Percentiles rank a stretch among this genome's conserved stretches.
Conservation (phyloP, 2,329 filamentous ascomycete genomes). For the Ophiosphaerella korrae region DNA sequence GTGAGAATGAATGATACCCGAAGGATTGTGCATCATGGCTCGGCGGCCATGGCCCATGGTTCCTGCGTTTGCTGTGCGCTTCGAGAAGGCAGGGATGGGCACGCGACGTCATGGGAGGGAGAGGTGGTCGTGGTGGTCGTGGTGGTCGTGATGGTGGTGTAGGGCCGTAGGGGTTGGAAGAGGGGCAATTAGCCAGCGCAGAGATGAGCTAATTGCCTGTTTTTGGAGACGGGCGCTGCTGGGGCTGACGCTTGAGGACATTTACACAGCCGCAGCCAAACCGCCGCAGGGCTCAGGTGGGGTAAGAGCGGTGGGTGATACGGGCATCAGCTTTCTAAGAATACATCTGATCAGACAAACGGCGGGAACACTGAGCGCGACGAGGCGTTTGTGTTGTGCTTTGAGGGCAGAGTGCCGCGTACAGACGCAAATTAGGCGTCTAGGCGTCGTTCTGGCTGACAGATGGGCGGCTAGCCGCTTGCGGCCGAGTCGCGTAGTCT, state of each 20-base stretch:
- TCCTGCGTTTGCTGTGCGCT: conserved; percentile 4
- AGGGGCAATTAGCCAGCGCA: conserved; percentile 7
- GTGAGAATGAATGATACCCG: conserved; percentile 5
- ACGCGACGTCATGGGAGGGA: conserved; percentile 3
- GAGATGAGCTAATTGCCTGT: conserved; percentile 28
- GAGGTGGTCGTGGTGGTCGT: not conserved
- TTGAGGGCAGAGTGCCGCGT: not conserved
- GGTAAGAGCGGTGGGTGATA: conserved; percentile 31
- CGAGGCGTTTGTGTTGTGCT: too few species aligned
- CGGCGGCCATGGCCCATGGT: not conserved
- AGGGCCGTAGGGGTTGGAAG: conserved; percentile 5
- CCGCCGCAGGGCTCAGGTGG: conserved; percentile 25
- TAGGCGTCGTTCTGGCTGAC: too few species aligned
- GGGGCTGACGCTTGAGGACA: conserved; percentile 23
- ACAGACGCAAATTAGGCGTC: not conserved
- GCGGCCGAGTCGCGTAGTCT: not conserved
- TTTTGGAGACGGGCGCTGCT: conserved; percentile 32
- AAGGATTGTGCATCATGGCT: conserved; percentile 7
- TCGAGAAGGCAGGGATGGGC: conserved; percentile 4
- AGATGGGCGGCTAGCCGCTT: too few species aligned
- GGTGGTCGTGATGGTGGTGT: too few species aligned
- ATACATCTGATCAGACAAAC: conserved; percentile 22
- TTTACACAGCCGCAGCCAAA: conserved; percentile 42
- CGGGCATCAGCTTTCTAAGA: conserved; percentile 46
- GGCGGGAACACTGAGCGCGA: conserved; percentile 9